phyloP scores from a whole-genome alignment of 73 alveolate species.

The Stentor coeruleus region DNA sequence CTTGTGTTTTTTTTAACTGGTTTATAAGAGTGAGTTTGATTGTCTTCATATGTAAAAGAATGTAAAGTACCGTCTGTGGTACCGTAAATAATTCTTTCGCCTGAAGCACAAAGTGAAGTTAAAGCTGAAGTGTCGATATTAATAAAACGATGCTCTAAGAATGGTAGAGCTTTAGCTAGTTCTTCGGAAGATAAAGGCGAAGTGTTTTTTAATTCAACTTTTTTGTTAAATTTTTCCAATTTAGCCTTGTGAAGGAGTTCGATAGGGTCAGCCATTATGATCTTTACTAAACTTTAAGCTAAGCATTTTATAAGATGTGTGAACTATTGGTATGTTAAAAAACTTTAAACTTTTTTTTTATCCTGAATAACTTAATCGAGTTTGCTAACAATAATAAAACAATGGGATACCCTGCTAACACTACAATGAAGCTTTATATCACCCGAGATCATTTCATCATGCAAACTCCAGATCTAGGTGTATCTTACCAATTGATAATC shows the following conservation, averaged over 20 bases:
- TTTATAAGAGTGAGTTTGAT: not conserved
- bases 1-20: not conserved
- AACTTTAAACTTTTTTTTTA: too few relatives aligned
- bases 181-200: not conserved
- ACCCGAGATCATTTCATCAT: not conserved
- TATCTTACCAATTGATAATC: not conserved
- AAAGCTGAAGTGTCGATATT: not conserved
- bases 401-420: constrained; percentile 8
- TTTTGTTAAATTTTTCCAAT: not conserved
- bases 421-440: constrained; percentile 23
- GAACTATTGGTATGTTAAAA: too few relatives aligned
- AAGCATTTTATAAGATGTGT: too few relatives aligned
- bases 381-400: too few relatives aligned
- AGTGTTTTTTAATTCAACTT: not conserved
- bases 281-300: too few relatives aligned
- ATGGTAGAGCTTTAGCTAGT: not conserved
- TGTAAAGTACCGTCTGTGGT: not conserved
- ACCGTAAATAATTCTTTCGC: not conserved
- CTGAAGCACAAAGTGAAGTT: not conserved
- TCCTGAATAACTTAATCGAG: too few relatives aligned
- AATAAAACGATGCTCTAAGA: not conserved
- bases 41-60: not conserved
- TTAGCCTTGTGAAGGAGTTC: not conserved
- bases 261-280: not conserved
- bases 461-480: constrained; percentile 16